These are phyloP conservation scores for Syzygium syzygioides DNA, from an alignment of 441 rosid species.

Conservation along the genomic window DNA sequence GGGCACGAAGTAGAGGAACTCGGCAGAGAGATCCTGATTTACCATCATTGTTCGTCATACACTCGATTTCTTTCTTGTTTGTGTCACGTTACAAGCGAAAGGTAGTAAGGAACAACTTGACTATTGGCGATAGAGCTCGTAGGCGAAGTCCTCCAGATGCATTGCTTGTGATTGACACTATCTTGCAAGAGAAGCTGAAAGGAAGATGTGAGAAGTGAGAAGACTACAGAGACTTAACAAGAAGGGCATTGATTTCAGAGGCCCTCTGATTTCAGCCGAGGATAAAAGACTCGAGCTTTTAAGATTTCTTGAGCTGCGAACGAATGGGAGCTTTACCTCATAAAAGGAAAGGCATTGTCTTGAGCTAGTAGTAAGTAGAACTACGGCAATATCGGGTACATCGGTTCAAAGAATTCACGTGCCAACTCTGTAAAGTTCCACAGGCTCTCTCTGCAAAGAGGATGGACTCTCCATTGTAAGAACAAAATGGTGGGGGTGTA, in stretches of 20 bases:
- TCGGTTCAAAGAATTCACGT: background rate
- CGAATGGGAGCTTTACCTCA: background rate
- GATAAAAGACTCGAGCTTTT: background rate
- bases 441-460: background rate
- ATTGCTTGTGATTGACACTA: background rate
- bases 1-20: background rate
- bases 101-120: background rate
- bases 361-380: background rate
- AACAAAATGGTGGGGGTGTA: background rate
- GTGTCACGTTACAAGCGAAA: background rate
- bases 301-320: background rate
- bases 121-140: background rate
- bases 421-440: background rate
- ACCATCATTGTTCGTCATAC: background rate
- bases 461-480: background rate
- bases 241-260: background rate
- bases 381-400: background rate
- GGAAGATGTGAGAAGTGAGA: background rate
- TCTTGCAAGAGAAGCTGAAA: background rate
- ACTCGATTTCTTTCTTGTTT: background rate
- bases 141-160: background rate
- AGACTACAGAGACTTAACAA: background rate
- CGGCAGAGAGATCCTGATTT: background rate
- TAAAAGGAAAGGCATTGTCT: background rate
- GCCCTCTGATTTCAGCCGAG: background rate